Evolutionary conservation across 2,329 filamentous ascomycete species (phyloP), one percentile per base, ranked within the genome.

Genomic region (Calonectria crousiana): DNA sequence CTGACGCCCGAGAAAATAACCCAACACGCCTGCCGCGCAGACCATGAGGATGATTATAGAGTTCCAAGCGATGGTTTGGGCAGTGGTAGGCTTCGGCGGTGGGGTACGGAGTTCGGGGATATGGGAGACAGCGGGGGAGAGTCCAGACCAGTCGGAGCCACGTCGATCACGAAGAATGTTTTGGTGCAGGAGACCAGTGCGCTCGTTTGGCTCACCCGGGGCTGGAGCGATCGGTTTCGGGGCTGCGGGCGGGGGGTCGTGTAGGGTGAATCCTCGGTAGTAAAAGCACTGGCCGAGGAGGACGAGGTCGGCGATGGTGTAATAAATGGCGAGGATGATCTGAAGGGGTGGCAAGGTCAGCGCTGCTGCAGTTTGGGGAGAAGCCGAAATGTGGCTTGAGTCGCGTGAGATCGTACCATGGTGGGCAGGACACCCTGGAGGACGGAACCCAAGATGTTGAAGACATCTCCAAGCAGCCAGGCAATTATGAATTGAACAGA

Each of bases 401-500:
- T 58, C 23, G 71, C 23, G 58, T 66, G 49, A 28, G 56, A 53
- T 69, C 85, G 75, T 82, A 93, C 90, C 95, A 98, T 98, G 0
- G 96, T 99, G 1, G 97, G 96, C 69, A 98, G 85, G 9, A 99
- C 96, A 70, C 95, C 94, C 84, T 98, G 96, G 14, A 98, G 85
- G 20, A 98, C 92, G 23, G 95, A 95, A n/a, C 96, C 96, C 3
- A 98, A 89, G 76, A 98, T 97, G 83, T 98, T 98, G 89, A 98
- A 98, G 78, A 98, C 93, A 92, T 99, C 97, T 67, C 97, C 97
- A 1, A 93, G 89, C 2, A 98, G 90, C 97, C 97, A 99, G 81
- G 98, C 91, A 74, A 97, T 93, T 82, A 98, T 92, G 87, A 98
- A 99, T 71, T 96, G 93, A 18, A 98, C 91, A 0, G 95, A 98